phyloP scores from a whole-genome alignment of 2,329 filamentous ascomycete genomes.

The Ophiocordyceps robertsii region DNA sequence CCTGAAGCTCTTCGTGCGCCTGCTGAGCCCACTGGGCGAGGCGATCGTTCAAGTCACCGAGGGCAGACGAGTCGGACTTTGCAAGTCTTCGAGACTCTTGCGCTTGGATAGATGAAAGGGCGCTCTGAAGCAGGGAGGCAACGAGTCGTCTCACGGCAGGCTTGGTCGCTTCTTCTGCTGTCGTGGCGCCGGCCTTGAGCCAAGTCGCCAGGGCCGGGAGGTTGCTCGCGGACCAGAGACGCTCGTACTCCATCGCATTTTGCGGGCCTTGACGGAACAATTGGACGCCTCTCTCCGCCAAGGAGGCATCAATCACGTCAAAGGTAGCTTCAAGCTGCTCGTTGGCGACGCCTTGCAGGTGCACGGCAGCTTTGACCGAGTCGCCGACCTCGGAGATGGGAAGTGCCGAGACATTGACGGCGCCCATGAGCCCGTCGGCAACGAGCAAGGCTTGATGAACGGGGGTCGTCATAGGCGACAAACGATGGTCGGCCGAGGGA shows the following conservation, averaged over 20 bases:
- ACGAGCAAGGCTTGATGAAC: constrained; percentile 73
- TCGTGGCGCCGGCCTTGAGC: constrained; percentile 38
- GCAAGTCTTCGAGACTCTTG: constrained; percentile 28
- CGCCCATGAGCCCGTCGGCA: constrained; percentile 57
- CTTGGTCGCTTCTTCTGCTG: constrained; percentile 39
- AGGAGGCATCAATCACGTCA: constrained; percentile 47
- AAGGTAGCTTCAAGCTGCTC: constrained; percentile 28
- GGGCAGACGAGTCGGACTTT: constrained; percentile 20
- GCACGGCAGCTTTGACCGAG: constrained; percentile 41
- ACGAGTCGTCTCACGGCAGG: constrained; percentile 54
- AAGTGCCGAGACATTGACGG: constrained; percentile 37
- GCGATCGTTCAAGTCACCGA: constrained; percentile 35
- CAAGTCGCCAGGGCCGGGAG: constrained; percentile 52
- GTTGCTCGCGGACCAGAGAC: constrained; percentile 60
- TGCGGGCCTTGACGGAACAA: constrained; percentile 56
- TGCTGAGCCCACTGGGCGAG: constrained; percentile 63
- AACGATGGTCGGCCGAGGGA: constrained; percentile 48
- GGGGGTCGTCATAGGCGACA: constrained; percentile 60
- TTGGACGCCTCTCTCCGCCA: constrained; percentile 48
- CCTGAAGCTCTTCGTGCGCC: constrained; percentile 72
- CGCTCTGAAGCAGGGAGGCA: constrained; percentile 47
- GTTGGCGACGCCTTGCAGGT: constrained; percentile 34
- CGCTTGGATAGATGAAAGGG: constrained; percentile 34
- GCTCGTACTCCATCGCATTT: constrained; percentile 60
- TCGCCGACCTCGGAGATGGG: constrained; percentile 22